Base-by-base conservation (phyloP, 768 basidiomycete genomes). In the Leccinum imitatum region DNA sequence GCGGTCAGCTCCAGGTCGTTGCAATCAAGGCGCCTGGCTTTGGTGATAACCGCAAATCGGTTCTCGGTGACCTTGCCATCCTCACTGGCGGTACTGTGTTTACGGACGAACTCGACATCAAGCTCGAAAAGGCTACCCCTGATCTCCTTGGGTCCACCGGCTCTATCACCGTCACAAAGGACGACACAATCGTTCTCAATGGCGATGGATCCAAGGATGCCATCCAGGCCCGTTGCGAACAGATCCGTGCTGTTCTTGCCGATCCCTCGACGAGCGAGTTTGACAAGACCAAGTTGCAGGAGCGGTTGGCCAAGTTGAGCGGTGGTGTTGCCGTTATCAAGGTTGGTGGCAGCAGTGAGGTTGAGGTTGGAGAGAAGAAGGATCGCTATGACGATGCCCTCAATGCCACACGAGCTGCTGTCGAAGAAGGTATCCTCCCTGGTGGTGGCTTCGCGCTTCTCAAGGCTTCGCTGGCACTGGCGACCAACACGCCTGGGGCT, bases 351-450 rank as follows among this genome's bases (percentile, higher is more conserved):
- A 79, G 88, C 25, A 86, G 84, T 54, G 96, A 98, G 76, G 96
- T 98, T 53, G 96, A 98, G 78, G 95, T 98, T 61, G 84, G 95
- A 6, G 96, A 98, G 84, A 98, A 98, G 92, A 97, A 98, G 86
- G 96, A 98, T 74, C 84, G 95, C 37, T 98, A 97, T 70, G 95
- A 98, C 66, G 94, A 96, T 71, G 95, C 95, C 1, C 82, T 98
- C 53, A 97, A 97, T 74, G 95, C 95, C 14, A 98, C 96, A 3
- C 90, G 96, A 44, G 96, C 96, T 21, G 94, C 96, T 50, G 96
- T 98, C 27, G 96, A 98, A 78, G 95, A 99, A 76, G 96, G 96
- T 71, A 97, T 98, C 70, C 89, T 98, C 35, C 96, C 96, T 55
- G 96, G 96, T 48, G 96, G 96, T 70, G 95, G 95, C 74, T 87